phyloP scores from a whole-genome alignment of 2,329 filamentous ascomycete genomes.

The Podosphaera aphanis region DNA sequence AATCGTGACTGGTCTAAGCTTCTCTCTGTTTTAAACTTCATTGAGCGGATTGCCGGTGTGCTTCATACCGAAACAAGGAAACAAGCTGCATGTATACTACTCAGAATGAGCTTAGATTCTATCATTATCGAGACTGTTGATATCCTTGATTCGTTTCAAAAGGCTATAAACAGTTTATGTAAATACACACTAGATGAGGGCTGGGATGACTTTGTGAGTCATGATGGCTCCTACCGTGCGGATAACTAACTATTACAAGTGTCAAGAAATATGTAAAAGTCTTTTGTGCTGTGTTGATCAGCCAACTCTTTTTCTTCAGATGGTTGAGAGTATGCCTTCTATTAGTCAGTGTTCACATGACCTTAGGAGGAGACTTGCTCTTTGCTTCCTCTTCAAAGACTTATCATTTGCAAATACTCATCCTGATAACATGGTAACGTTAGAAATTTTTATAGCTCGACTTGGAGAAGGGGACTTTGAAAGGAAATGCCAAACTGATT shows the following conservation, averaged over 20 bases:
- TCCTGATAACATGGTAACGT: conserved; percentile 18
- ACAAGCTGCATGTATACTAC: conserved; percentile 23
- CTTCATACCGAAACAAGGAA: conserved; percentile 7
- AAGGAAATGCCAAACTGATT: conserved; percentile 37
- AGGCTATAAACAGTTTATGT: conserved; percentile 22
- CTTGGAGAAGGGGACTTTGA: conserved; percentile 26
- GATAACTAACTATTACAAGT: conserved; percentile 18
- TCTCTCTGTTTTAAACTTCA: conserved; percentile 8
- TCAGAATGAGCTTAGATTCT: conserved; percentile 31
- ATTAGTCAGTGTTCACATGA: conserved; percentile 27
- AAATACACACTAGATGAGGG: conserved; percentile 18
- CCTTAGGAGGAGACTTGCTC: conserved; percentile 41
- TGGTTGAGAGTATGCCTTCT: conserved; percentile 35
- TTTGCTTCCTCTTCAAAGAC: conserved; percentile 36
- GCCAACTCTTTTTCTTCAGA: conserved; percentile 28
- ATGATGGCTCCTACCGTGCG: neutral
- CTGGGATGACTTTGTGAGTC: conserved; percentile 19
- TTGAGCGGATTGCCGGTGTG: conserved; percentile 11
- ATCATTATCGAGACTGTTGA: conserved; percentile 23
- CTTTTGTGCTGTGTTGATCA: conserved; percentile 25
- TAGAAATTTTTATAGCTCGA: conserved; percentile 23
- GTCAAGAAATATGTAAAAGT: conserved; percentile 23
- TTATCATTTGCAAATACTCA: conserved; percentile 19
- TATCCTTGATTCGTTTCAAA: conserved; percentile 20
- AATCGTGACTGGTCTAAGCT: conserved; percentile 12